These are phyloP conservation scores for Typha latifolia DNA, from an alignment of 176 grass and related monocot species.

Conservation along the genomic window DNA sequence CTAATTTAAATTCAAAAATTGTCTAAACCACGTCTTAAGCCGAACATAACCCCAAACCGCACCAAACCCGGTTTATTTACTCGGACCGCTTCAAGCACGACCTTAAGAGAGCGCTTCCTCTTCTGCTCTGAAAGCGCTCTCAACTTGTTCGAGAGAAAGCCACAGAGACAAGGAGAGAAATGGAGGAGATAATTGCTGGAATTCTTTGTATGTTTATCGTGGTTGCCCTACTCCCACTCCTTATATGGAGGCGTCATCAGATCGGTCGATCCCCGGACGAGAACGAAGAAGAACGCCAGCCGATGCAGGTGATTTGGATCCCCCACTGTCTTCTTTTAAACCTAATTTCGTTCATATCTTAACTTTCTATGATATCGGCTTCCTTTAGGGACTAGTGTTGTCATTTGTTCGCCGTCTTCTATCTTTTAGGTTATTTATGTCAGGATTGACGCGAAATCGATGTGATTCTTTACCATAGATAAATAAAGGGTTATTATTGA, in stretches of 20 bases:
- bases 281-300: conserved; percentile 43
- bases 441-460: no score
- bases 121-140: not conserved
- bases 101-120: no score
- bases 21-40: no score
- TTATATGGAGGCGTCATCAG: conserved; percentile 68
- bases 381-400: not conserved
- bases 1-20: no score
- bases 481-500: no score
- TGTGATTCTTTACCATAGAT: no score
- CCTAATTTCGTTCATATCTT: not conserved
- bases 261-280: conserved; percentile 23
- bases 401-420: no score
- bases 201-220: conserved; percentile 47
- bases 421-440: no score
- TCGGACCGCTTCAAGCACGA: no score
- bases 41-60: no score
- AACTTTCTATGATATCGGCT: not conserved
- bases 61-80: no score
- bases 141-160: not conserved
- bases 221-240: conserved; percentile 50
- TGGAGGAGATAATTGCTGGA: conserved; percentile 56
- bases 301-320: conserved; percentile 23
- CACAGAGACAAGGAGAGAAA: conserved; percentile 16
- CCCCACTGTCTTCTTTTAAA: not conserved